phyloP scores from a whole-genome alignment of 345 rosid genomes.

The Murraya paniculata region DNA sequence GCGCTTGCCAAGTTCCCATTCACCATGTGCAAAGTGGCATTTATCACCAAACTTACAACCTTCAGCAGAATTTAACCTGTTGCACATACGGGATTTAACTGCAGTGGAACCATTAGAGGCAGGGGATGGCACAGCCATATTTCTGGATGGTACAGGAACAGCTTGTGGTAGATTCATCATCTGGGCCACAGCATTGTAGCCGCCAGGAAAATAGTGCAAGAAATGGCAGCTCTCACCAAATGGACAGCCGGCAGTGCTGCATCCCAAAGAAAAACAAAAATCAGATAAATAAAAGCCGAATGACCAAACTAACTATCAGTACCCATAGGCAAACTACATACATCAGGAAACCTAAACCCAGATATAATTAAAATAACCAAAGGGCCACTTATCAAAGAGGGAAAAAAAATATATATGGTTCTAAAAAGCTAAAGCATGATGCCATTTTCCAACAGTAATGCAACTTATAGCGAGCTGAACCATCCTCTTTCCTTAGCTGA shows the following conservation, averaged over 20 bases:
- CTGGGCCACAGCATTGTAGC: conserved; percentile 75
- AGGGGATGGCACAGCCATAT: conserved; percentile 31
- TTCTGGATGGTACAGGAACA: conserved; percentile 49
- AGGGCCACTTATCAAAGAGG: background rate
- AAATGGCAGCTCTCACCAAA: conserved; percentile 93
- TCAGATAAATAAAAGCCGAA: background rate
- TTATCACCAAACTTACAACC: conserved; percentile 80
- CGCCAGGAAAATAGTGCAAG: conserved; percentile 80
- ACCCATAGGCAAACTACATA: background rate
- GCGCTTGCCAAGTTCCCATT: conserved; percentile 68
- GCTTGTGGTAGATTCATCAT: conserved; percentile 60
- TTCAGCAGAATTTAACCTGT: conserved; percentile 50
- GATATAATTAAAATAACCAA: background rate
- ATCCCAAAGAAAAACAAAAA: conserved; percentile 13
- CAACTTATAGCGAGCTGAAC: background rate
- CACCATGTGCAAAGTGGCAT: conserved; percentile 75
- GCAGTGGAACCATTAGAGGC: conserved; percentile 37
- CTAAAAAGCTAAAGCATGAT: background rate
- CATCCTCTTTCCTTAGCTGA: background rate
- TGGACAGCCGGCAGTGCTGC: conserved; percentile 88
- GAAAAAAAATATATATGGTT: background rate
- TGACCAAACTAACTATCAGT: background rate
- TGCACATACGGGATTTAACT: conserved; percentile 60
- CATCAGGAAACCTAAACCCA: background rate
- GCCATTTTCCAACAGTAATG: background rate